Conservation (phyloP, 495 filamentous ascomycete species). For the Tuber aestivum region DNA sequence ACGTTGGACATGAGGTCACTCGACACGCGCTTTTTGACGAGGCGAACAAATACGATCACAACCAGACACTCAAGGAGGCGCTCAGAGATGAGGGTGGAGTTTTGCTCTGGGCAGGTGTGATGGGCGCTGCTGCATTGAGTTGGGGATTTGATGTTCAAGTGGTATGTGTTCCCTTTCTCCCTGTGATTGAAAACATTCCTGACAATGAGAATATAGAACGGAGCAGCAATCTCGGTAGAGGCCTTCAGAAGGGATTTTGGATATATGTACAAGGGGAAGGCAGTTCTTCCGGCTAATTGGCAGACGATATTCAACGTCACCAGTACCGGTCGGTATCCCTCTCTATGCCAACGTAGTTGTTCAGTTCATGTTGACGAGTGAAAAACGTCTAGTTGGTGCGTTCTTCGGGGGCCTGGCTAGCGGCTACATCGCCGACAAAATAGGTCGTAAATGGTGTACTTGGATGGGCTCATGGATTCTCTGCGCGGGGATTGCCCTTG, state of each 20-base stretch:
- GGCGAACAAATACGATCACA: conserved; percentile 13
- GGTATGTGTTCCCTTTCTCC: background rate
- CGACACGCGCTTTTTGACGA: conserved; percentile 13
- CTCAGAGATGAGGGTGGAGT: conserved; percentile 12
- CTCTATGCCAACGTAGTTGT: conserved; percentile 30
- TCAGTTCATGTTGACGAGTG: too few relatives aligned
- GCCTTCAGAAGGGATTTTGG: conserved; percentile 45
- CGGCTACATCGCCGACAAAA: too few relatives aligned
- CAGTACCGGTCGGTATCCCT: conserved; percentile 12
- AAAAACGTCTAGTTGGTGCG: too few relatives aligned
- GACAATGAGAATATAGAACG: conserved; percentile 27
- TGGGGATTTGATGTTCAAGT: conserved; percentile 48
- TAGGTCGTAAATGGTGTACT: too few relatives aligned
- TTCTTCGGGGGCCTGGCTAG: too few relatives aligned
- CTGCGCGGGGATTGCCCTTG: too few relatives aligned
- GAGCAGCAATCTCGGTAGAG: conserved; percentile 44
- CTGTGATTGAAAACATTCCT: background rate
- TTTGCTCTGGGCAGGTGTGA: conserved; percentile 12
- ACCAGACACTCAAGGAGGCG: conserved; percentile 12
- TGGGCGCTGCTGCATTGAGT: conserved; percentile 14
- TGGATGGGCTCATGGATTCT: too few relatives aligned
- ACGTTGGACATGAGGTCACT: background rate
- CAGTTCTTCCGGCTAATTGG: conserved; percentile 44
- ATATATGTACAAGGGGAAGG: conserved; percentile 39
- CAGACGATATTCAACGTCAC: conserved; percentile 44